phyloP scores from a whole-genome alignment of 2,329 filamentous ascomycete genomes.

The Emmonsia crescens region DNA sequence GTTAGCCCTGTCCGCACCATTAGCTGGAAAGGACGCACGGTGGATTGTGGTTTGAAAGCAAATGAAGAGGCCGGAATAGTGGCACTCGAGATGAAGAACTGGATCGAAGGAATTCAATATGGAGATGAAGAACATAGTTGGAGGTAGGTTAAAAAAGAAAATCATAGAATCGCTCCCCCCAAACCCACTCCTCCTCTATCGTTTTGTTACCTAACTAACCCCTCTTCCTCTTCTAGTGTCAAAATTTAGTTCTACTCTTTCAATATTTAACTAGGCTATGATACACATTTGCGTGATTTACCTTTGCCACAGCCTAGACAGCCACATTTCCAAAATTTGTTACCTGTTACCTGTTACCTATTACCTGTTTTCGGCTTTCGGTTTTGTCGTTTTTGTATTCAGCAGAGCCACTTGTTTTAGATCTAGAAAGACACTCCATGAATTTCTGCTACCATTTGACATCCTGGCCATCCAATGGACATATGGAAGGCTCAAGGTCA shows the following conservation, averaged over 20 bases:
- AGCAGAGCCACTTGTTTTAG: background rate
- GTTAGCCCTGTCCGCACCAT: constrained; percentile 85
- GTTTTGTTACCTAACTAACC: constrained; percentile 6
- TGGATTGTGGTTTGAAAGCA: constrained; percentile 73
- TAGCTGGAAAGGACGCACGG: constrained; percentile 70
- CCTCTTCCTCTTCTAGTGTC: background rate
- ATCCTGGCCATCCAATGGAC: background rate
- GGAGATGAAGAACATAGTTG: constrained; percentile 85
- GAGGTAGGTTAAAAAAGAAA: constrained; percentile 51
- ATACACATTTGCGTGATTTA: background rate
- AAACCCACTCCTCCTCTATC: background rate
- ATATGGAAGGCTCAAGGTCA: background rate
- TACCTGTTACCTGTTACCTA: background rate
- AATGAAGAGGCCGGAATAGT: constrained; percentile 80
- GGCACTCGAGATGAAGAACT: constrained; percentile 78
- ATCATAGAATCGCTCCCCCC: background rate
- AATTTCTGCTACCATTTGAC: background rate
- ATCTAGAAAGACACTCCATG: background rate
- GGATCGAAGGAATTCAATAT: constrained; percentile 94
- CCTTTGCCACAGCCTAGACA: background rate
- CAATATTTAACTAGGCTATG: background rate
- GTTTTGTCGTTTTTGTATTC: background rate
- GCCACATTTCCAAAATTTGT: background rate
- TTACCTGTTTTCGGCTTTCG: background rate
- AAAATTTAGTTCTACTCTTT: background rate